Percentiles rank a stretch among this genome's conserved stretches.
Evolutionary conservation across 202 grass and related monocot genomes (phyloP).

Genomic region (Digitaria exilis): DNA sequence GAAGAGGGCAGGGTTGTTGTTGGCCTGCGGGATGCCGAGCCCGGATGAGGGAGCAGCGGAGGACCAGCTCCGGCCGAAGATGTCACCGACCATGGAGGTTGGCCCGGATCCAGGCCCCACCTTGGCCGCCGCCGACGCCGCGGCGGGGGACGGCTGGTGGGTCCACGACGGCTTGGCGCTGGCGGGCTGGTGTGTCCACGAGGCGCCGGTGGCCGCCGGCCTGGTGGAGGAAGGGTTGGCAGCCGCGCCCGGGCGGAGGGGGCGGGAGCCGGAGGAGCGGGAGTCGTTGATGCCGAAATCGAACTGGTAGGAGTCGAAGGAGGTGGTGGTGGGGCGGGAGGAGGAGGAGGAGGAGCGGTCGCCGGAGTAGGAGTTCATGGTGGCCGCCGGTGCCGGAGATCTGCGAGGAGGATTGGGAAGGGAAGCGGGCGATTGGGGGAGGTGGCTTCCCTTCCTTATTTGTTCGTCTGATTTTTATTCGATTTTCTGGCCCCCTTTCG

Average conservation of each 20-base stretch:
- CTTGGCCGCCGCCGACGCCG: conserved; percentile 20
- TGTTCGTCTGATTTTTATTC: conserved; percentile 21
- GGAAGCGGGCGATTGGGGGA: conserved; percentile 11
- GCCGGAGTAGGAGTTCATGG: conserved; percentile 67
- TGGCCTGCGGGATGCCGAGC: conserved; percentile 65
- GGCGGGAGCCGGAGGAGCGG: conserved; percentile 68
- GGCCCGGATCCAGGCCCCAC: conserved; percentile 42
- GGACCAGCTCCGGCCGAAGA: conserved; percentile 86
- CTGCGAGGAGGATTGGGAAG: conserved; percentile 41
- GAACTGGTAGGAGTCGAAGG: conserved; percentile 79
- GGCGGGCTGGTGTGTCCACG: conserved; percentile 62
- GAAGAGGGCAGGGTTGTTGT: conserved; percentile 82
- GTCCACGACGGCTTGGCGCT: conserved; percentile 65
- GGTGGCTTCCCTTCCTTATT: conserved; percentile 26
- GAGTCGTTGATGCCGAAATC: conserved; percentile 77
- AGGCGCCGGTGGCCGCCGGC: conserved; percentile 26
- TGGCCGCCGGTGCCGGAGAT: conserved; percentile 41
- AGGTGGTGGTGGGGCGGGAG: conserved; percentile 52
- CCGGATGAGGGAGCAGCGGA: conserved; percentile 65
- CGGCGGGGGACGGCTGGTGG: conserved; percentile 55
- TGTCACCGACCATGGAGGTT: conserved; percentile 96
- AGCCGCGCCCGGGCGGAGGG: conserved; percentile 54
- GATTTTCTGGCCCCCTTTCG: not conserved
- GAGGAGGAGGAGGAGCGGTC: conserved; percentile 48
- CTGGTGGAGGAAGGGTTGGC: conserved; percentile 44